These are phyloP conservation scores for Cystobasidium onofrii DNA, from an alignment of 768 basidiomycete species.

Conservation along the genomic window DNA sequence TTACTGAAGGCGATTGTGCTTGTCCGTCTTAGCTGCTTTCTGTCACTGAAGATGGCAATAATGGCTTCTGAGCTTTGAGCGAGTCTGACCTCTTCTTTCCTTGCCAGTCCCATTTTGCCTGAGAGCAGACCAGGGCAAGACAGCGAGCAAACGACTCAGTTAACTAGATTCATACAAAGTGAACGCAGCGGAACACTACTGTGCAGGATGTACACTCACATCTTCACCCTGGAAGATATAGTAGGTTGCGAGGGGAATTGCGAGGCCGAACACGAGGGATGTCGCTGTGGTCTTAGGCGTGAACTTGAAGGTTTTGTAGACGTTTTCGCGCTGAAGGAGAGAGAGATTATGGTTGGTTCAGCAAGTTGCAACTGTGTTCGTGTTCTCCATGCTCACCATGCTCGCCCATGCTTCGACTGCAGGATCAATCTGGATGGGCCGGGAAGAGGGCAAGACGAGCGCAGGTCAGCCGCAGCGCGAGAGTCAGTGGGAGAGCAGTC, in stretches of 20 bases:
- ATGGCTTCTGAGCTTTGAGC: not conserved
- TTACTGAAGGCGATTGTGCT: too few species aligned
- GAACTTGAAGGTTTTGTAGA: conserved; percentile 35
- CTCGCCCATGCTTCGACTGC: conserved; percentile 22
- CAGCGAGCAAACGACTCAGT: too few species aligned
- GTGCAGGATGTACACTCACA: not conserved
- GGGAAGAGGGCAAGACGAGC: too few species aligned
- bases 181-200: too few species aligned
- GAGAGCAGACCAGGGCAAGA: not conserved
- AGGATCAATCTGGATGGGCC: conserved; percentile 6
- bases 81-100: conserved; percentile 29
- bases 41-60: not conserved
- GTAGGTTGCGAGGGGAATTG: conserved; percentile 6
- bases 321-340: conserved; percentile 31
- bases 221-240: conserved; percentile 12
- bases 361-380: too few species aligned
- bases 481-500: too few species aligned
- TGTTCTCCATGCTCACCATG: too few species aligned
- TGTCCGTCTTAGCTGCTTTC: not conserved
- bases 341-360: not conserved
- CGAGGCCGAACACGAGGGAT: not conserved
- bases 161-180: too few species aligned
- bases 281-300: conserved; percentile 10
- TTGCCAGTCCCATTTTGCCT: conserved; percentile 31
- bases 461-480: not conserved